phyloP scores from a whole-genome alignment of 1,139 yeast genomes.

The Taphrina flavorubra region DNA sequence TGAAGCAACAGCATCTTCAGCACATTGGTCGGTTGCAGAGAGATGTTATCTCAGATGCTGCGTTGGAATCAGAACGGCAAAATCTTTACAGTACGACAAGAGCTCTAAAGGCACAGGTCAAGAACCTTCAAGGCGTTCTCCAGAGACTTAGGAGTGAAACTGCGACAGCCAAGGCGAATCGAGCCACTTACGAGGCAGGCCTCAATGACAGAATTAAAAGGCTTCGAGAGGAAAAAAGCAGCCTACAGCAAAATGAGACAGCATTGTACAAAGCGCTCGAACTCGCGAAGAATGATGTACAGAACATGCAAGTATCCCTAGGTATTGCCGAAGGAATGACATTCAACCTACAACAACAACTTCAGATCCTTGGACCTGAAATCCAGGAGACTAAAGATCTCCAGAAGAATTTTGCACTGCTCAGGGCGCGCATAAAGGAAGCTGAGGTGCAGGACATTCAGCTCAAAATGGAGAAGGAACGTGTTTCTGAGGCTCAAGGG shows the following conservation, averaged over 20 bases:
- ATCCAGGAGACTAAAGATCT: constrained; percentile 32
- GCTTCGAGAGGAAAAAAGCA: constrained; percentile 42
- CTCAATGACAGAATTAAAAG: constrained; percentile 42
- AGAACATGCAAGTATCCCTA: constrained; percentile 22
- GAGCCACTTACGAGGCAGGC: constrained; percentile 42
- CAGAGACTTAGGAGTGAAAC: constrained; percentile 42
- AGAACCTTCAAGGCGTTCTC: constrained; percentile 32
- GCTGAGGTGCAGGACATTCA: constrained; percentile 37
- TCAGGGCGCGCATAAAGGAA: constrained; percentile 30
- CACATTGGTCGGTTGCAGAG: constrained; percentile 55
- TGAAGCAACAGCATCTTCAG: constrained; percentile 60
- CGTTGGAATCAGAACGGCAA: constrained; percentile 44
- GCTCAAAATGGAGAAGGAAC: constrained; percentile 29
- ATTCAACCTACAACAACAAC: constrained; percentile 22
- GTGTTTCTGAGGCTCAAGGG: constrained; percentile 28
- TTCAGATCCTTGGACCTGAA: constrained; percentile 34
- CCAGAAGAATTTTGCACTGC: constrained; percentile 26
- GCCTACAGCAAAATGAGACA: constrained; percentile 31
- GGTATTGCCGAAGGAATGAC: constrained; percentile 33
- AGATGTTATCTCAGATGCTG: constrained; percentile 43
- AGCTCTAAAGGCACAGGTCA: constrained; percentile 42
- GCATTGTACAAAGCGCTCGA: constrained; percentile 18
- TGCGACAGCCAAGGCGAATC: constrained; percentile 39
- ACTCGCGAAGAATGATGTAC: constrained; percentile 19
- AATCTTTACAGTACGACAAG: constrained; percentile 42